A percentile compares a stretch with the other conserved stretches of the same genome.
Evolutionary conservation across 129 eudicot genomes (phyloP).

Genomic region (Saussurea involucrata): DNA sequence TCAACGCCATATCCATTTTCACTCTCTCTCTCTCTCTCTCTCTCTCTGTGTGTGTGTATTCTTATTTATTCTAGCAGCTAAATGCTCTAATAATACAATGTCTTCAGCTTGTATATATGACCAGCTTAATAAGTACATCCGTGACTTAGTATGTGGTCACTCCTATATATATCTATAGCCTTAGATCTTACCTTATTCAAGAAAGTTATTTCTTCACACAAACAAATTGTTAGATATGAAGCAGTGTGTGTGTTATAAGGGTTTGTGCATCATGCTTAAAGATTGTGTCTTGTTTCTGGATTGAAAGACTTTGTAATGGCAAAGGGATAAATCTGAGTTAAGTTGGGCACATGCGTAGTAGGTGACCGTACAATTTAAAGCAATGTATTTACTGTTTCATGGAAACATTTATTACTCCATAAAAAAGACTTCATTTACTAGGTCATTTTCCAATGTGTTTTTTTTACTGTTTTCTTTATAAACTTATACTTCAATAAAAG

Average conservation of each 20-base stretch:
- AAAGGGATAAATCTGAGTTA: constrained; percentile 4
- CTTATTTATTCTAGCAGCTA: background rate
- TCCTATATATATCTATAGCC: background rate
- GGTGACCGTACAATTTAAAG: constrained; percentile 33
- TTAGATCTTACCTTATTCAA: constrained; percentile 4
- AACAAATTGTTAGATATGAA: background rate
- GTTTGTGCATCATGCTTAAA: background rate
- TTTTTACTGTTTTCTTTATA: background rate
- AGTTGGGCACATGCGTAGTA: constrained; percentile 24
- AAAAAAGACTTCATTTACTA: background rate
- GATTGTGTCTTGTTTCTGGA: background rate
- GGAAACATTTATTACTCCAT: constrained; percentile 4
- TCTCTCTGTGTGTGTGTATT: background rate
- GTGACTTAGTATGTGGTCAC: background rate
- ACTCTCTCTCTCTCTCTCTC: too few relatives aligned
- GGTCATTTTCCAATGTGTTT: background rate
- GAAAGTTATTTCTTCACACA: background rate
- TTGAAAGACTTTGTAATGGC: background rate
- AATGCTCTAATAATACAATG: background rate
- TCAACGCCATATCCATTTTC: constrained; percentile 29
- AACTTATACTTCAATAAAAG: too few relatives aligned
- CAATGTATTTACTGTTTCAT: constrained; percentile 2
- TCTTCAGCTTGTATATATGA: background rate
- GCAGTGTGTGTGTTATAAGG: background rate
- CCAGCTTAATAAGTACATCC: background rate